Evolutionary conservation across 352 stramenopile species (phyloP).

Genomic region (Thalassiosira sp.): DNA sequence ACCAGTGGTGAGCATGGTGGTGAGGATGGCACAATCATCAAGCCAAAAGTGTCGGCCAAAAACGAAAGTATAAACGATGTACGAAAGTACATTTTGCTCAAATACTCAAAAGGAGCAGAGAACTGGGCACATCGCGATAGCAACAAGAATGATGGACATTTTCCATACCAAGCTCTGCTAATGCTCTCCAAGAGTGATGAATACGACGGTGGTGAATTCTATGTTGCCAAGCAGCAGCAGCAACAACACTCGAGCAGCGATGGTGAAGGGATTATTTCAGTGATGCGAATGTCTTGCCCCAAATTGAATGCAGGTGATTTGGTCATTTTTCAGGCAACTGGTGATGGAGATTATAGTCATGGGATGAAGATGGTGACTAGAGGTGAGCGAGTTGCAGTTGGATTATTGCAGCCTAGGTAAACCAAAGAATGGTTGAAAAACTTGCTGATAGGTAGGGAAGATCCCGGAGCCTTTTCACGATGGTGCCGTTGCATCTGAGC

Average conservation of each 20-base stretch:
- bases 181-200: background rate
- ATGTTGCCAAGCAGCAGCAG: background rate
- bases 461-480: too few relatives aligned
- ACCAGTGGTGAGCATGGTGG: too few relatives aligned
- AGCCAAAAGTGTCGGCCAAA: too few relatives aligned
- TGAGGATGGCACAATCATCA: too few relatives aligned
- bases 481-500: too few relatives aligned
- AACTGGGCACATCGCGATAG: background rate
- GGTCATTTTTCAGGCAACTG: background rate
- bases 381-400: background rate
- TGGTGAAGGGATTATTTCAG: background rate
- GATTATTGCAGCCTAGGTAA: background rate
- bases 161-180: background rate
- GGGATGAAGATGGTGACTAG: background rate
- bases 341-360: background rate
- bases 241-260: too few relatives aligned
- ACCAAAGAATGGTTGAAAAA: too few relatives aligned
- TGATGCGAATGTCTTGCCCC: background rate
- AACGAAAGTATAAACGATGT: too few relatives aligned
- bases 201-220: constrained; percentile 1
- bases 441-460: too few relatives aligned
- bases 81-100: constrained; percentile 1
- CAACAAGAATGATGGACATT: background rate
- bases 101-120: background rate
- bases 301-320: constrained; percentile 2